Evolutionary conservation across 306 rosid genomes (phyloP).

Genomic region (Biancaea sappan): DNA sequence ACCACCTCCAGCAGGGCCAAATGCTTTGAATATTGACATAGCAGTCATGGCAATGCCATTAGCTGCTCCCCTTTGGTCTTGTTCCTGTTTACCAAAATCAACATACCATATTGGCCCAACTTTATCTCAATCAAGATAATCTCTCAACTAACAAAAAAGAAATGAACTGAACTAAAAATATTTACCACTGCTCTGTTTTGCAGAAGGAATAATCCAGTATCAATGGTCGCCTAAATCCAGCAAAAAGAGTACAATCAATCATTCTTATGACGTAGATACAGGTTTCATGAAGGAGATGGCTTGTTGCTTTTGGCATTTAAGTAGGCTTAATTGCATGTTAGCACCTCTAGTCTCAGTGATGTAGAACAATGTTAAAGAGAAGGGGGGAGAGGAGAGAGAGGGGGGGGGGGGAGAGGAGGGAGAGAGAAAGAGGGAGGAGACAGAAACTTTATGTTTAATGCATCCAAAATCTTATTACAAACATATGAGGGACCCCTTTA

Average conservation of each 20-base stretch:
- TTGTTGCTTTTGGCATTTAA: neutral
- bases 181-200: conserved; percentile 88
- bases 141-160: neutral
- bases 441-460: no score
- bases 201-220: conserved; percentile 64
- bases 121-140: conserved; percentile 6
- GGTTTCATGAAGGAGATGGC: neutral
- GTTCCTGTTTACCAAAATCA: conserved; percentile 55
- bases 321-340: no score
- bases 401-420: no score
- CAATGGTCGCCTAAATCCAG: conserved; percentile 40
- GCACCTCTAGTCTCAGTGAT: no score
- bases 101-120: neutral
- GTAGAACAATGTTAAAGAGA: no score
- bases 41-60: conserved; percentile 86
- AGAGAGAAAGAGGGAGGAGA: no score
- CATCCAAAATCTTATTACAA: no score
- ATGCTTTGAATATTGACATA: conserved; percentile 83
- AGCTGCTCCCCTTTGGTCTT: conserved; percentile 89
- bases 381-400: no score
- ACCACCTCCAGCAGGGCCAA: conserved; percentile 90
- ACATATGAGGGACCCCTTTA: no score
- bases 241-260: neutral
- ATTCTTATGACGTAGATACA: neutral
- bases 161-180: conserved; percentile 8